phyloP scores from a whole-genome alignment of 108 stramenopile genomes.

The Parietichytrium sp. region DNA sequence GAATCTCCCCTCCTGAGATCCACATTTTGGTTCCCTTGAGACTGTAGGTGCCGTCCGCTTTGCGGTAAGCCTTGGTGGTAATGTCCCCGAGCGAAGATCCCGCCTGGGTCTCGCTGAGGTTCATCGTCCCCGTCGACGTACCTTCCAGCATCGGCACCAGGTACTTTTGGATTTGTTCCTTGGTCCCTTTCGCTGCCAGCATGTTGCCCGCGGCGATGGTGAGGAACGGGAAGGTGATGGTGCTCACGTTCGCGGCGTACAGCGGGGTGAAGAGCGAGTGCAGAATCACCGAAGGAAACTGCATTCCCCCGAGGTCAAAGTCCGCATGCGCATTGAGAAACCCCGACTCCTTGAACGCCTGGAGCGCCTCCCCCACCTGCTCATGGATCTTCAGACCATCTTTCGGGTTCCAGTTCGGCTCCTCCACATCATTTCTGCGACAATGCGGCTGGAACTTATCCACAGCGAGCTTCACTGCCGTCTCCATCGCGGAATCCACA shows the following conservation, averaged over 20 bases:
- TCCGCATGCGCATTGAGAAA: constrained; percentile 17
- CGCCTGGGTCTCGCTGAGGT: constrained; percentile 43
- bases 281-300: not conserved
- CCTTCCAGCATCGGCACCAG: constrained; percentile 1
- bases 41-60: constrained; percentile 16
- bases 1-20: constrained; percentile 44
- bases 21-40: constrained; percentile 49
- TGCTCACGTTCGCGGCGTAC: constrained; percentile 39
- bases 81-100: constrained; percentile 38
- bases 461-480: constrained; percentile 8
- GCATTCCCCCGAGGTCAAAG: constrained; percentile 22
- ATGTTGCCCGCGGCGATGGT: constrained; percentile 41
- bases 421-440: not conserved
- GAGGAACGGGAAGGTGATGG: constrained; percentile 28
- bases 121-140: constrained; percentile 40
- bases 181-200: constrained; percentile 4
- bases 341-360: not conserved
- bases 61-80: not conserved
- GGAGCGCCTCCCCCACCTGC: not conserved
- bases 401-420: not conserved
- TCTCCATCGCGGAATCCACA: not conserved
- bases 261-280: not conserved
- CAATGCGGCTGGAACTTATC: constrained; percentile 8
- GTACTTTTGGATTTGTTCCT: constrained; percentile 42
- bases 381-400: constrained; percentile 1